Conservation (phyloP, 2,329 filamentous ascomycete species). For the Fusarium papillatum region DNA sequence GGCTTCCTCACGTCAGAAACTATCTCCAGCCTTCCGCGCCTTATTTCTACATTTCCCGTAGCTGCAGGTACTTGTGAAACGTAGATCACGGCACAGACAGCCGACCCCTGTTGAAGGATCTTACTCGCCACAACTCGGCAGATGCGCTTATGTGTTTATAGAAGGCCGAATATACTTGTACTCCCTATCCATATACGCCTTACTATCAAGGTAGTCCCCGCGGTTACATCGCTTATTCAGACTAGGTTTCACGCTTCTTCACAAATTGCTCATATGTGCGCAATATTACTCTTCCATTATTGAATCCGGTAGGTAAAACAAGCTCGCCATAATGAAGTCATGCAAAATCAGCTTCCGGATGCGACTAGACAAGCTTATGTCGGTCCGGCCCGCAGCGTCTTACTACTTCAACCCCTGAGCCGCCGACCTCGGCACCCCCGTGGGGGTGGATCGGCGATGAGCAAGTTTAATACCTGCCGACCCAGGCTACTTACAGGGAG, state of each 20-base stretch:
- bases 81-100: not conserved
- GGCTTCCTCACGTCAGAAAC: not conserved
- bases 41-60: not conserved
- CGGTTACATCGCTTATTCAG: not conserved
- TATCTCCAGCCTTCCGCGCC: not conserved
- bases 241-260: not conserved
- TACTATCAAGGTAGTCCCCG: not conserved
- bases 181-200: not conserved
- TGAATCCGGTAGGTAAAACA: not conserved
- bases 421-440: not conserved
- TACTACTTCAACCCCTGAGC: not conserved
- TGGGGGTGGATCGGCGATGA: not conserved
- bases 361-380: not conserved
- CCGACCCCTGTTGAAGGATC: not conserved
- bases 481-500: not conserved
- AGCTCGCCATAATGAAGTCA: not conserved
- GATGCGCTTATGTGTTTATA: not conserved
- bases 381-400: not conserved
- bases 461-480: slow-evolving; percentile 2
- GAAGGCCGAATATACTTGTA: not conserved
- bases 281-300: not conserved
- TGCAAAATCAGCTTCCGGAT: not conserved
- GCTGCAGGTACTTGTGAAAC: not conserved
- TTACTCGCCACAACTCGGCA: not conserved
- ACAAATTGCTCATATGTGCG: slow-evolving; percentile 4